Conservation (phyloP, 352 stramenopile species). For the Globisporangium canariense region DNA sequence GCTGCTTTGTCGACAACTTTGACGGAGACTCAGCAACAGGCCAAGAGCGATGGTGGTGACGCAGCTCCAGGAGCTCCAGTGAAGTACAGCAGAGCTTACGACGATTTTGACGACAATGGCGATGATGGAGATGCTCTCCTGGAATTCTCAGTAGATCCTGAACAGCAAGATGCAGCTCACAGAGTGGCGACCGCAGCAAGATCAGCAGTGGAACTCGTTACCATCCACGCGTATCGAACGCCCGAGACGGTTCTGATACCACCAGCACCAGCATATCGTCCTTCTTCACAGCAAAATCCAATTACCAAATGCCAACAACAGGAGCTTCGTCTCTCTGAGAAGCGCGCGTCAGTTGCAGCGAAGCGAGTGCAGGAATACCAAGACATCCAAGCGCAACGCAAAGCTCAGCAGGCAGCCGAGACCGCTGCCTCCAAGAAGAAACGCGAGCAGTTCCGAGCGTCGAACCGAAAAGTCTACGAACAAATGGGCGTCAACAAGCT, state of each 20-base stretch:
- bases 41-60: neutral
- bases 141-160: neutral
- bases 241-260: neutral
- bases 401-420: conserved; percentile 11
- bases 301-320: neutral
- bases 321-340: conserved; percentile 8
- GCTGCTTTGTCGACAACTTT: no score
- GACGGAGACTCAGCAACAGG: neutral
- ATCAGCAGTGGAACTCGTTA: neutral
- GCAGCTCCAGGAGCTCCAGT: neutral
- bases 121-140: neutral
- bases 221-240: conserved; percentile 7
- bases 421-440: conserved; percentile 19
- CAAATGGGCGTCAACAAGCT: conserved; percentile 37
- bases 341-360: conserved; percentile 5
- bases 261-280: neutral
- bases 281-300: neutral
- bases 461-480: conserved; percentile 38
- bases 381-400: conserved; percentile 6
- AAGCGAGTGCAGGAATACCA: conserved; percentile 12
- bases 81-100: neutral
- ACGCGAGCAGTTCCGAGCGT: conserved; percentile 27
- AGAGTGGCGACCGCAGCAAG: neutral
- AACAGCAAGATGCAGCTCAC: neutral
- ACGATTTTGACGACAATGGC: neutral